Evolutionary conservation across 805 yeast genomes (phyloP).

Genomic region (Metschnikowia colocasiae): DNA sequence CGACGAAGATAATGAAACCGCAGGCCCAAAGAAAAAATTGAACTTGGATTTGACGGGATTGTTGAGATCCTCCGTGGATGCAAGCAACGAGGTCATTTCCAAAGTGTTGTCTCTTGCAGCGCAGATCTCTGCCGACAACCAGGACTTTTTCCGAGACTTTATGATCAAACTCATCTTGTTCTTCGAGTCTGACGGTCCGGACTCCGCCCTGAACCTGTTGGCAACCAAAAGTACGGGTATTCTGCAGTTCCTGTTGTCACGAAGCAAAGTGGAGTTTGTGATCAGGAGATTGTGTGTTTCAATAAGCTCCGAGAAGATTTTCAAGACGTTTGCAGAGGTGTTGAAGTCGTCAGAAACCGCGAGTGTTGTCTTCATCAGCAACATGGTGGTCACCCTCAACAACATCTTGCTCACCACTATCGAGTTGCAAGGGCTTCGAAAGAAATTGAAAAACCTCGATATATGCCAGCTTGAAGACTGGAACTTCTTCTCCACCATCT

Average conservation of each 20-base stretch:
- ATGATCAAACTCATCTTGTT: slow-evolving; percentile 65
- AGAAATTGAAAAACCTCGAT: slow-evolving; percentile 57
- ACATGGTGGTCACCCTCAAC: slow-evolving; percentile 82
- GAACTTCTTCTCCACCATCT: slow-evolving; percentile 67
- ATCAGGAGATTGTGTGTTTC: slow-evolving; percentile 79
- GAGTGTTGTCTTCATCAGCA: slow-evolving; percentile 67
- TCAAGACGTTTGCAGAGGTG: slow-evolving; percentile 73
- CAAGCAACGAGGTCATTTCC: slow-evolving; percentile 74
- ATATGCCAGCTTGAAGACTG: slow-evolving; percentile 53
- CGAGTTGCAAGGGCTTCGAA: slow-evolving; percentile 68
- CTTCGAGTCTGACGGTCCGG: slow-evolving; percentile 57
- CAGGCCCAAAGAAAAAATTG: slow-evolving; percentile 12
- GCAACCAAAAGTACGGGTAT: background rate
- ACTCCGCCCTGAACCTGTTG: slow-evolving; percentile 4
- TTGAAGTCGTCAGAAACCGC: slow-evolving; percentile 49
- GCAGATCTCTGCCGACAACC: slow-evolving; percentile 71
- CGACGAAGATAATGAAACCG: slow-evolving; percentile 19
- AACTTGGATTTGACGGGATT: slow-evolving; percentile 64
- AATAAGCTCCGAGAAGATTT: slow-evolving; percentile 77
- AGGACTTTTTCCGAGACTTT: slow-evolving; percentile 70
- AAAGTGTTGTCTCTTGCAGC: slow-evolving; percentile 70
- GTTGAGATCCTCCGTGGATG: slow-evolving; percentile 62
- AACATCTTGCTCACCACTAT: slow-evolving; percentile 83
- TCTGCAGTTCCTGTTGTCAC: slow-evolving; percentile 40
- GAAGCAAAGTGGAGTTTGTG: slow-evolving; percentile 65